phyloP scores from a whole-genome alignment of 805 yeast genomes.

The Saturnispora zaruensis region DNA sequence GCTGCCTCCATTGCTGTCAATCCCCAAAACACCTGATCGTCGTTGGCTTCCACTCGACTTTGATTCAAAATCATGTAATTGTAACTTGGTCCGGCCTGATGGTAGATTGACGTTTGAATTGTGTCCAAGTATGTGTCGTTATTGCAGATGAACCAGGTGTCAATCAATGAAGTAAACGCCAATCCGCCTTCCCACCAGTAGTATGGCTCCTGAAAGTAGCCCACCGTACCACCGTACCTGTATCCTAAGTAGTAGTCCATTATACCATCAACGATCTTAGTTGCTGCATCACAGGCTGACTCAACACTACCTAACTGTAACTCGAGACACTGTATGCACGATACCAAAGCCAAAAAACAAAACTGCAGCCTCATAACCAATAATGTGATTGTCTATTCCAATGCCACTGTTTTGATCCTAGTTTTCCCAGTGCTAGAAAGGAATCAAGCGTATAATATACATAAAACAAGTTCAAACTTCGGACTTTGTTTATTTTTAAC shows the following conservation, averaged over 20 bases:
- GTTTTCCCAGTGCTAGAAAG: neutral
- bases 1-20: slow-evolving; percentile 76
- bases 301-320: slow-evolving; percentile 16
- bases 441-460: neutral
- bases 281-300: slow-evolving; percentile 38
- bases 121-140: slow-evolving; percentile 52
- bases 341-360: neutral
- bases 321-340: slow-evolving; percentile 7
- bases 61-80: slow-evolving; percentile 77
- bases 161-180: slow-evolving; percentile 58
- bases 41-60: slow-evolving; percentile 78
- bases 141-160: slow-evolving; percentile 60
- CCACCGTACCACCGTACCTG: slow-evolving; percentile 56
- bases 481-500: neutral
- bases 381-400: neutral
- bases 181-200: slow-evolving; percentile 94
- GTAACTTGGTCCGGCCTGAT: slow-evolving; percentile 57
- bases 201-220: slow-evolving; percentile 65
- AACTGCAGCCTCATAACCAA: neutral
- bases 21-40: slow-evolving; percentile 91
- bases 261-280: slow-evolving; percentile 59
- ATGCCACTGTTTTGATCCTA: neutral
- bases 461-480: neutral
- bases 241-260: slow-evolving; percentile 73
- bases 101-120: slow-evolving; percentile 50